Percentiles rank a stretch among this genome's conserved stretches.
Evolutionary conservation across 306 rosid genomes (phyloP).

Genomic region (Psophocarpus tetragonolobus): DNA sequence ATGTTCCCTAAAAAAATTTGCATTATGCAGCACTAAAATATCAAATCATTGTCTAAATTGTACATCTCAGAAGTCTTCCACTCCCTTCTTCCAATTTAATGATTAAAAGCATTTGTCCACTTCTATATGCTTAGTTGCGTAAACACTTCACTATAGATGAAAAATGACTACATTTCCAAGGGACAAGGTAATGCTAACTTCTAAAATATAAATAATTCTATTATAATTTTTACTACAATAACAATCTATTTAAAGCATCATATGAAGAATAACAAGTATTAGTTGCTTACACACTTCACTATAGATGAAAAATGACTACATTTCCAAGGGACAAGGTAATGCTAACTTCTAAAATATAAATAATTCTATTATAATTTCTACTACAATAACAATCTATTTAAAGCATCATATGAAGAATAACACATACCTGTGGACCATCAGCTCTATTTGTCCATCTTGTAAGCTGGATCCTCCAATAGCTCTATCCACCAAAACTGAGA

Average conservation of each 20-base stretch:
- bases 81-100: constrained; percentile 1
- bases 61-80: background rate
- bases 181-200: constrained; percentile 17
- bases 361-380: background rate
- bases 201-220: background rate
- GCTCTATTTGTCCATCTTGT: constrained; percentile 78
- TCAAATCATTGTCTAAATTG: background rate
- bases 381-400: too few species aligned
- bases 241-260: too few species aligned
- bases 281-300: constrained; percentile 2
- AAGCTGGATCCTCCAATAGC: constrained; percentile 88
- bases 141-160: constrained; percentile 9
- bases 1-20: background rate
- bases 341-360: constrained; percentile 5
- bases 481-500: constrained; percentile 81
- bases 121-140: constrained; percentile 23
- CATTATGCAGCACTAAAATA: background rate
- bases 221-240: too few species aligned
- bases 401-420: constrained; percentile 18
- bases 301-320: constrained; percentile 17
- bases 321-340: constrained; percentile 19
- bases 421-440: constrained; percentile 78
- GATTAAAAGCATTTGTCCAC: background rate
- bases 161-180: constrained; percentile 17
- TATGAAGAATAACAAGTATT: too few species aligned